A percentile compares a stretch with the other conserved stretches of the same genome.
Conservation (phyloP, 2,329 filamentous ascomycete genomes). For the Incumbomyces delicatus region DNA sequence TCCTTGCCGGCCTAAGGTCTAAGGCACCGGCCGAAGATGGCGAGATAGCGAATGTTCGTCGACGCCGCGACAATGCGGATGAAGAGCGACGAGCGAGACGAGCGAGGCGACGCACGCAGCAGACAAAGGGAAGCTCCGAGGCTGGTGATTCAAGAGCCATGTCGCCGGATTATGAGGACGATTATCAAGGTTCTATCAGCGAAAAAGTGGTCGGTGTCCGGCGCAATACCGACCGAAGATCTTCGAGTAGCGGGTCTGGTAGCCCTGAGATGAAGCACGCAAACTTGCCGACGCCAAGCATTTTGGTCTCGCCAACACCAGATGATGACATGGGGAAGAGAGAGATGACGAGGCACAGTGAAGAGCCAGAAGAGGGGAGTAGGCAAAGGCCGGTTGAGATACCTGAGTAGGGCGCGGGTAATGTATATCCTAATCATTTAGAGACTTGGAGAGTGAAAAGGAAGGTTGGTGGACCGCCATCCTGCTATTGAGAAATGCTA, state of each 20-base stretch:
- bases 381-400: constrained; percentile 4
- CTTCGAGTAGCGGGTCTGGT: constrained; percentile 7
- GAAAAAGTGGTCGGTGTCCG: constrained; percentile 10
- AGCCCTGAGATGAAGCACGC: constrained; percentile 12
- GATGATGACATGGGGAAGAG: constrained; percentile 10
- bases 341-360: neutral
- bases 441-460: neutral
- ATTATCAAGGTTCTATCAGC: constrained; percentile 1
- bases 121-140: constrained; percentile 23
- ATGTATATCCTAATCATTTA: constrained; percentile 6
- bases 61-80: constrained; percentile 64
- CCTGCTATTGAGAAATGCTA: neutral
- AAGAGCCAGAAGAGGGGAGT: constrained; percentile 1
- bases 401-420: constrained; percentile 7
- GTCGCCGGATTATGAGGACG: constrained; percentile 11
- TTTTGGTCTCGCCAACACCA: constrained; percentile 21
- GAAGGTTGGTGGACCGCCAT: neutral
- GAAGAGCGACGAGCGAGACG: constrained; percentile 63
- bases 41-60: constrained; percentile 48
- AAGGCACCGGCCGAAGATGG: constrained; percentile 42
- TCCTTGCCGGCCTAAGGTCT: constrained; percentile 69
- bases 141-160: constrained; percentile 18
- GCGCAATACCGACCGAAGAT: constrained; percentile 10
- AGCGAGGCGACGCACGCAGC: constrained; percentile 54
- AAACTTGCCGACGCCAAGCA: constrained; percentile 15